These are phyloP conservation scores for Hypoxylon sp. DNA, from an alignment of 2,329 filamentous ascomycete genomes.

Conservation along the genomic window DNA sequence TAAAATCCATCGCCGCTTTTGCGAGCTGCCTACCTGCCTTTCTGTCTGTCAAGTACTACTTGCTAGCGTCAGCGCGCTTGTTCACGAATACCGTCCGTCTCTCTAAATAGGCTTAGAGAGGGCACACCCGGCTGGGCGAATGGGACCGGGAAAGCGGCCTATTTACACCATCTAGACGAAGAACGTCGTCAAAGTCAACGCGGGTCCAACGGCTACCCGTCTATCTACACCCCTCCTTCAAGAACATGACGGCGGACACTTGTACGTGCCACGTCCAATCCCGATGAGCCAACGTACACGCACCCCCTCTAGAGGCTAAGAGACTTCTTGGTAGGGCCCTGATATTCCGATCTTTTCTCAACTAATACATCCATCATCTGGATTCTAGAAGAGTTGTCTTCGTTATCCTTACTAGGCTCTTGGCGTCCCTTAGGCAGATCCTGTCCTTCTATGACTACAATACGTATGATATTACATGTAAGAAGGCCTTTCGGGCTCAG, in stretches of 20 bases:
- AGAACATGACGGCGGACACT: slow-evolving; percentile 25
- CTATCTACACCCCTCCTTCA: slow-evolving; percentile 29
- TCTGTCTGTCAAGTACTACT: slow-evolving; percentile 47
- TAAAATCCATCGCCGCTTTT: slow-evolving; percentile 55
- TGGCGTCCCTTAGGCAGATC: slow-evolving; percentile 21
- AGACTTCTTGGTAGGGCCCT: slow-evolving; percentile 30
- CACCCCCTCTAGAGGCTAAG: slow-evolving; percentile 23
- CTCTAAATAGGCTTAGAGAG: slow-evolving; percentile 42
- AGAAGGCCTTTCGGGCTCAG: slow-evolving; percentile 16
- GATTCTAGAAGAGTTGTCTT: slow-evolving; percentile 30
- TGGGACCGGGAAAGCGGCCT: slow-evolving; percentile 22
- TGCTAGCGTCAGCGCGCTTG: slow-evolving; percentile 60
- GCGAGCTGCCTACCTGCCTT: slow-evolving; percentile 28
- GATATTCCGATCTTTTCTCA: slow-evolving; percentile 20
- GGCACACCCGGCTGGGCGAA: slow-evolving; percentile 44
- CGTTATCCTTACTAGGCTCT: slow-evolving; percentile 37
- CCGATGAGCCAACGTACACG: slow-evolving; percentile 35
- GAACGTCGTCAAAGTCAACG: slow-evolving; percentile 27
- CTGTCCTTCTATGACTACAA: slow-evolving; percentile 25
- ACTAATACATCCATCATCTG: slow-evolving; percentile 7
- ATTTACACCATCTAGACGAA: slow-evolving; percentile 19
- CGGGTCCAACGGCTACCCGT: slow-evolving; percentile 28
- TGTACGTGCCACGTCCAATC: slow-evolving; percentile 42
- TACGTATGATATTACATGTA: slow-evolving; percentile 34
- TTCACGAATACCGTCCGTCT: slow-evolving; percentile 48